Conservation (phyloP, 129 eudicot genomes). For the Oenanthe sinensis region DNA sequence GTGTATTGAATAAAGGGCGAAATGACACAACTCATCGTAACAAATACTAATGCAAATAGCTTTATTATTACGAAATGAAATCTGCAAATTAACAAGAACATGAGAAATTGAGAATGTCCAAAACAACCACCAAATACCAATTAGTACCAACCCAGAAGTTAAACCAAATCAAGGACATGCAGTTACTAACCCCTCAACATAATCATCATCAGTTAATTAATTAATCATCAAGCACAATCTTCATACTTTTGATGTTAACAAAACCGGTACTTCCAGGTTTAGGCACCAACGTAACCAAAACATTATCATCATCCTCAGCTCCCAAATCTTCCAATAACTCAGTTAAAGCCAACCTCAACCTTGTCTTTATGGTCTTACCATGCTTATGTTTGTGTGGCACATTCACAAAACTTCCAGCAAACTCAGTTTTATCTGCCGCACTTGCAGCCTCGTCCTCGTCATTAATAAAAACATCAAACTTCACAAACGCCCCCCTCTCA, state of each 20-base stretch:
- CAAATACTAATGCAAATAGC: too few species aligned
- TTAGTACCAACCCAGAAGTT: too few species aligned
- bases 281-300: conserved; percentile 46
- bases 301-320: conserved; percentile 45
- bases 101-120: not conserved
- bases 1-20: too few species aligned
- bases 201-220: not conserved
- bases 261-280: conserved; percentile 12
- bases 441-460: conserved; percentile 33
- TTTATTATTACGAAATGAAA: not conserved
- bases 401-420: conserved; percentile 48
- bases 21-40: too few species aligned
- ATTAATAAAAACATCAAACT: conserved; percentile 50
- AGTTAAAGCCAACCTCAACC: conserved; percentile 33
- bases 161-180: not conserved
- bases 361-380: conserved; percentile 27
- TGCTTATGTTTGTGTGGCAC: conserved; percentile 40
- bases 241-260: conserved; percentile 21
- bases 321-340: conserved; percentile 53
- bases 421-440: conserved; percentile 37
- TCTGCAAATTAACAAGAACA: not conserved
- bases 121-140: not conserved
- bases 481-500: conserved; percentile 23
- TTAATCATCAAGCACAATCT: conserved; percentile 31
- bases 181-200: too few species aligned